phyloP scores from a whole-genome alignment of 2,329 filamentous ascomycete genomes.

The Sordariomycetes sp. region DNA sequence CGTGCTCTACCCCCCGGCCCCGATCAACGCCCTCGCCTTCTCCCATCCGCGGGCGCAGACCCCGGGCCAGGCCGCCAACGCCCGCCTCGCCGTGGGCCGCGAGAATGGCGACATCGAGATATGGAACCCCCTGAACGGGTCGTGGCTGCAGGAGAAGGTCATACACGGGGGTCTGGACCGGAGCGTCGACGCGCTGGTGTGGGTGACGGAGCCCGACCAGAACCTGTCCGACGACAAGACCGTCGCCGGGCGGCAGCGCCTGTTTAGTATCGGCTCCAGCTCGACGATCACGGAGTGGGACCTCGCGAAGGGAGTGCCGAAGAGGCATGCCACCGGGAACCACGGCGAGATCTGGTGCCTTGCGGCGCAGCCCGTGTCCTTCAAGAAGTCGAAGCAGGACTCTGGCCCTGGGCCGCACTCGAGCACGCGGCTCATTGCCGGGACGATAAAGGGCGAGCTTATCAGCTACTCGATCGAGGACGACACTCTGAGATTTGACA shows the following conservation, averaged over 20 bases:
- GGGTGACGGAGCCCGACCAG: constrained; percentile 78
- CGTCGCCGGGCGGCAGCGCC: constrained; percentile 58
- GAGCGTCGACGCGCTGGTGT: constrained; percentile 80
- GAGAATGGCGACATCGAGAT: constrained; percentile 96
- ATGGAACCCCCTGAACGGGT: constrained; percentile 76
- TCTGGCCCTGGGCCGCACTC: constrained; percentile 15
- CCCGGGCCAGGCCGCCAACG: constrained; percentile 34
- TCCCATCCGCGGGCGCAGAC: constrained; percentile 53
- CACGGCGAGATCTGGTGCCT: constrained; percentile 97
- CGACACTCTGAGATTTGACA: constrained; percentile 67
- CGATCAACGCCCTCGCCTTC: constrained; percentile 91
- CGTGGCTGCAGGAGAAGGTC: constrained; percentile 83
- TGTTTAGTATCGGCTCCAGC: constrained; percentile 95
- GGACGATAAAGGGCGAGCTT: constrained; percentile 83
- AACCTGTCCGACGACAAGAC: constrained; percentile 47
- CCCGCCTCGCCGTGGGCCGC: constrained; percentile 77
- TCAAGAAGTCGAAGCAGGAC: constrained; percentile 13
- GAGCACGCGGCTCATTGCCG: constrained; percentile 57
- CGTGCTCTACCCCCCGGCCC: constrained; percentile 78
- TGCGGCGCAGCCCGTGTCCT: constrained; percentile 61
- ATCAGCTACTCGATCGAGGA: constrained; percentile 80
- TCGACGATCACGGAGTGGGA: constrained; percentile 93
- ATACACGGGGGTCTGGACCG: constrained; percentile 73
- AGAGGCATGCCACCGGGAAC: constrained; percentile 77
- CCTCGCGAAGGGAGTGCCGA: constrained; percentile 61